Evolutionary conservation across 2,329 filamentous ascomycete genomes (phyloP).

Genomic region (Colletotrichum sp.): DNA sequence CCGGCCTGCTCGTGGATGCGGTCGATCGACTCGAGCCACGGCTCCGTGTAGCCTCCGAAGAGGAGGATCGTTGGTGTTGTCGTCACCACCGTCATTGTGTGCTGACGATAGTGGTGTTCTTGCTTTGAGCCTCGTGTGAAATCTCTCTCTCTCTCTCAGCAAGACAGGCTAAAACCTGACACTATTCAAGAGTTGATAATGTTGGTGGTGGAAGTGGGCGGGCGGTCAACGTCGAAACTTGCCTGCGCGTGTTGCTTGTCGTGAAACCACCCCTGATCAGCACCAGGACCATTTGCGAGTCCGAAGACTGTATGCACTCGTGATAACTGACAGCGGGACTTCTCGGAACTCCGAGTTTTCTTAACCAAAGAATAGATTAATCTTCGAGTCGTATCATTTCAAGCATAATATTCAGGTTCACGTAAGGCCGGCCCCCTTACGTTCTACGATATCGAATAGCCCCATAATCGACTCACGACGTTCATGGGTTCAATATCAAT

Average conservation of each 20-base stretch:
- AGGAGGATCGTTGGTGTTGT: constrained; percentile 9
- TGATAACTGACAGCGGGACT: background rate
- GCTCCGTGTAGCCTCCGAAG: background rate
- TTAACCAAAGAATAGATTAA: background rate
- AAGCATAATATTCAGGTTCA: background rate
- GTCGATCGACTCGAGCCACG: background rate
- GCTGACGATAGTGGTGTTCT: background rate
- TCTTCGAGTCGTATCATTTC: background rate
- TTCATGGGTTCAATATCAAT: background rate
- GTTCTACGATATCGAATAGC: background rate
- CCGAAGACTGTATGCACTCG: background rate
- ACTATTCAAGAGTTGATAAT: background rate
- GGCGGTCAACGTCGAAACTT: background rate
- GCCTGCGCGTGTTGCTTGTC: background rate
- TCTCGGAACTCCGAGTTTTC: background rate
- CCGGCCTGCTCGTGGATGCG: background rate
- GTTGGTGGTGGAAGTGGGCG: background rate
- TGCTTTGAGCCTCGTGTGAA: no score
- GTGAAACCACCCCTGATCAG: background rate
- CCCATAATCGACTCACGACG: background rate
- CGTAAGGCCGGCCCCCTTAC: background rate
- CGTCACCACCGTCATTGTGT: background rate
- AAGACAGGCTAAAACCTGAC: background rate
- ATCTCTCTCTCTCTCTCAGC: background rate
- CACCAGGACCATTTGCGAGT: background rate